Evolutionary conservation across 1,284 basidiomycete species (phyloP).

Genomic region (Leccinum cinnamomeum): DNA sequence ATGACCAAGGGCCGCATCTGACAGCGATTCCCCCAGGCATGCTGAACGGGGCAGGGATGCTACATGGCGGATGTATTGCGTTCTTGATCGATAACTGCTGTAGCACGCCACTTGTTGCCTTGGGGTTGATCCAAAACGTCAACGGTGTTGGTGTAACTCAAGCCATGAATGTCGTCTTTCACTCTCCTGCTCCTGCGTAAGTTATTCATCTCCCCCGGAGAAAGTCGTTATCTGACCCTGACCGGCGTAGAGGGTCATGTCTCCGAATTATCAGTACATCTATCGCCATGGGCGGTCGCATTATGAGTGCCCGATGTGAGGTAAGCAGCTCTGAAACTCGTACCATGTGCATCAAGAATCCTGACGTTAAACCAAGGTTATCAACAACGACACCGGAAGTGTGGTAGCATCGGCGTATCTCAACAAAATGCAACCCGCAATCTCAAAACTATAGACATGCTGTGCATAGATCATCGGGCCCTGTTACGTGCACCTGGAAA

Average conservation of each 20-base stretch:
- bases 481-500: slow-evolving; percentile 12
- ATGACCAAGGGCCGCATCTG: slow-evolving; percentile 6
- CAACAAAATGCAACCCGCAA: slow-evolving; percentile 65
- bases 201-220: slow-evolving; percentile 23
- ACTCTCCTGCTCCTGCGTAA: slow-evolving; percentile 62
- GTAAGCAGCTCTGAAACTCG: slow-evolving; percentile 26
- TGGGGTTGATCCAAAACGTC: slow-evolving; percentile 55
- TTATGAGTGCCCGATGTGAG: slow-evolving; percentile 71
- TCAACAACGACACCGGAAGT: slow-evolving; percentile 54
- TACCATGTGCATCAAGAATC: slow-evolving; percentile 26
- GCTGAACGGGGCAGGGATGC: slow-evolving; percentile 70
- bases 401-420: slow-evolving; percentile 61
- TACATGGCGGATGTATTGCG: slow-evolving; percentile 69
- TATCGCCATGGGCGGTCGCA: slow-evolving; percentile 60
- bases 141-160: slow-evolving; percentile 75
- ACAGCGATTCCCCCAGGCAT: slow-evolving; percentile 46
- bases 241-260: slow-evolving; percentile 48
- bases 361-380: slow-evolving; percentile 42
- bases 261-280: slow-evolving; percentile 62
- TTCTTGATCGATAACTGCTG: slow-evolving; percentile 74
- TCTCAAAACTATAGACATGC: slow-evolving; percentile 37
- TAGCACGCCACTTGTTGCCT: slow-evolving; percentile 61
- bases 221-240: slow-evolving; percentile 1
- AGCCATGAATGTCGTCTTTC: slow-evolving; percentile 64
- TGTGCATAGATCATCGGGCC: slow-evolving; percentile 5